Evolutionary conservation across 495 filamentous ascomycete genomes (phyloP), one percentile per base, ranked within the genome.

Genomic region (Tuber borchii): DNA sequence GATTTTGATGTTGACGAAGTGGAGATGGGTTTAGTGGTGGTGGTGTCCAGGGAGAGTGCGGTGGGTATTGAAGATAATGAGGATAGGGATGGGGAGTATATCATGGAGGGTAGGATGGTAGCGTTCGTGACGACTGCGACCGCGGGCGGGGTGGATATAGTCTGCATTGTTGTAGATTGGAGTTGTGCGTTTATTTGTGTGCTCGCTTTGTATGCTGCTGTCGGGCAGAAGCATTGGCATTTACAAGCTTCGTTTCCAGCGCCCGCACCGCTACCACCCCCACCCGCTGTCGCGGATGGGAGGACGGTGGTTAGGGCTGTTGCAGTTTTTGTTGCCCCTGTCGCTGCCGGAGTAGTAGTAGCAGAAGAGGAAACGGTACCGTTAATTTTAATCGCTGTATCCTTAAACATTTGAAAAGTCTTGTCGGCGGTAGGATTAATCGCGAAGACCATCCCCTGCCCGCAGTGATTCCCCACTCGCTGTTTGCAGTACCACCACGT

Each of bases 391-490:
- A 91, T 89, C 77, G 89, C 89, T 74, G 85, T 83, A 71, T 87
- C 81, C 82, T 87, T 84, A 87, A 91, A 91, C 70, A 84, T 83
- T 75, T 85, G 86, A 73, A 90, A 88, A 46, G 88, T 86, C 85
- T 90, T 91, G 56, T 86, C 86, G 34, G 86, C 86, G 40, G 88
- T 88, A 40, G 90, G 90, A 86, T 93, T 93, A 87, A 93, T 90
- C 80, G 89, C 88, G 85, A 93, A 92, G 76, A 88, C 86, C 91
- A 93, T 93, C 75, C 91, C 91, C 85, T 89, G 89, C 70, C 90
- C 90, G 83, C 90, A 92, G 86, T 92, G 91, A 56, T 71, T 71
- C 75, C 86, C 87, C n/a, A 70, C 80, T 22, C 73, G 83, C 83
- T 92, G 90, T 68, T 84, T 86, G 87, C 90, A 92, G 86, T 89